Evolutionary conservation across 192 early-diverging fungal genomes (phyloP).

Genomic region (Rhizophagus clarus): DNA sequence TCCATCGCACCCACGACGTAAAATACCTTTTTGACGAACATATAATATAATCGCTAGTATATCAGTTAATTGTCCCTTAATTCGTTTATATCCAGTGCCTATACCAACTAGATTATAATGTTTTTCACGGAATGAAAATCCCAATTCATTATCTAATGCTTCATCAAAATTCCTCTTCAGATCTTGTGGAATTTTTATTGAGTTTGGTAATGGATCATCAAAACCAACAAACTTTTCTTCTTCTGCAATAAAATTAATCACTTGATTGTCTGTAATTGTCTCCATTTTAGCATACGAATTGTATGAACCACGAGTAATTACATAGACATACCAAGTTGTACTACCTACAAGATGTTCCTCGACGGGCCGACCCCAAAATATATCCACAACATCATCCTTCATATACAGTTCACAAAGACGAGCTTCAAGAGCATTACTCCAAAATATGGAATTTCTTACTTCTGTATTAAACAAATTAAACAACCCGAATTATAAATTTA

Average conservation of each 20-base stretch:
- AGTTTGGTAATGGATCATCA: neutral
- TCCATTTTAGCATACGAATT: neutral
- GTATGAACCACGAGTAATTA: neutral
- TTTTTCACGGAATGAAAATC: neutral
- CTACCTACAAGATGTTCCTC: neutral
- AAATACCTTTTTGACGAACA: neutral
- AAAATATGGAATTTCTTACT: neutral
- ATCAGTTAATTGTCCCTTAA: neutral
- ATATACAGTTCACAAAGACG: slow-evolving; percentile 16
- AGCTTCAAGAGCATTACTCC: slow-evolving; percentile 10
- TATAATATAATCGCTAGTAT: neutral
- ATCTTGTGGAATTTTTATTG: neutral
- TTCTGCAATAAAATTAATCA: slow-evolving; percentile 11
- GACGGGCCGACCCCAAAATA: slow-evolving; percentile 14
- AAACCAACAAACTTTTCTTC: neutral
- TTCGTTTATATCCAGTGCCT: slow-evolving; percentile 1
- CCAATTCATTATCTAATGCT: slow-evolving; percentile 7
- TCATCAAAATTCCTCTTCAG: neutral
- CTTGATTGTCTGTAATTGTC: neutral
- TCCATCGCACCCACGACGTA: neutral
- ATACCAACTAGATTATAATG: slow-evolving; percentile 13
- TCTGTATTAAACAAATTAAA: no score
- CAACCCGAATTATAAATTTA: no score
- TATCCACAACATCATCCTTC: slow-evolving; percentile 17
- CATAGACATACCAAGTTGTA: neutral